Conservation (phyloP, 371 early-diverging fungal species). For the Saksenaea oblongispora region DNA sequence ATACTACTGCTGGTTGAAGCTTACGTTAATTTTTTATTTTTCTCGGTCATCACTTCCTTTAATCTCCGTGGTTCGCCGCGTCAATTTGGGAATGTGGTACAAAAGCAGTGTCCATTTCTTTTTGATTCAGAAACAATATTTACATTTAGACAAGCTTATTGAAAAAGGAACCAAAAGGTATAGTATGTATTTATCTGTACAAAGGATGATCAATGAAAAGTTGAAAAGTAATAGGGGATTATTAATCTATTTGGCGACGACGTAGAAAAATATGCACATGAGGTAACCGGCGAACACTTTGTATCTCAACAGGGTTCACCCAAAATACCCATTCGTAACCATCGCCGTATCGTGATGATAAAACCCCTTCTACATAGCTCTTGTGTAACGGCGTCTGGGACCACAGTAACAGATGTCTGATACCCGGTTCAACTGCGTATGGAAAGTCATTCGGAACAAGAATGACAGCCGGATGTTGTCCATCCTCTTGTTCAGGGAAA, state of each 20-base stretch:
- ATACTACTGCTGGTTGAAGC: neutral
- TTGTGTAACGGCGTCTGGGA: constrained; percentile 44
- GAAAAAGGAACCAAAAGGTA: neutral
- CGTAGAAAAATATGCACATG: constrained; percentile 51
- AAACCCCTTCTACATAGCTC: constrained; percentile 20
- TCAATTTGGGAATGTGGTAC: neutral
- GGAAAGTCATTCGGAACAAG: constrained; percentile 66
- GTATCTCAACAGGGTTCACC: constrained; percentile 46
- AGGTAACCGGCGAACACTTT: constrained; percentile 38
- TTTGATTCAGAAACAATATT: neutral
- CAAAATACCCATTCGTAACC: constrained; percentile 43
- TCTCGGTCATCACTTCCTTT: neutral
- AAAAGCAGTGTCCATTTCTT: too few species aligned
- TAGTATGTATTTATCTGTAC: neutral
- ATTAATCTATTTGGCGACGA: constrained; percentile 2
- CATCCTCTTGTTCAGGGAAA: constrained; percentile 20
- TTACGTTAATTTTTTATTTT: neutral
- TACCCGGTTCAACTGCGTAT: constrained; percentile 53
- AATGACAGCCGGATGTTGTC: constrained; percentile 24
- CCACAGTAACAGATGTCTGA: constrained; percentile 58
- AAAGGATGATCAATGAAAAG: neutral
- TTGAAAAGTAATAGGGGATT: neutral
- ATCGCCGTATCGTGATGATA: constrained; percentile 26
- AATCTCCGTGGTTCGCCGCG: constrained; percentile 1
- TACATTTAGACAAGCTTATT: neutral